A percentile compares a stretch with the other conserved stretches of the same genome.
Evolutionary conservation across 2,329 filamentous ascomycete species (phyloP).

Genomic region (Sclerotinia sclerotiorum): DNA sequence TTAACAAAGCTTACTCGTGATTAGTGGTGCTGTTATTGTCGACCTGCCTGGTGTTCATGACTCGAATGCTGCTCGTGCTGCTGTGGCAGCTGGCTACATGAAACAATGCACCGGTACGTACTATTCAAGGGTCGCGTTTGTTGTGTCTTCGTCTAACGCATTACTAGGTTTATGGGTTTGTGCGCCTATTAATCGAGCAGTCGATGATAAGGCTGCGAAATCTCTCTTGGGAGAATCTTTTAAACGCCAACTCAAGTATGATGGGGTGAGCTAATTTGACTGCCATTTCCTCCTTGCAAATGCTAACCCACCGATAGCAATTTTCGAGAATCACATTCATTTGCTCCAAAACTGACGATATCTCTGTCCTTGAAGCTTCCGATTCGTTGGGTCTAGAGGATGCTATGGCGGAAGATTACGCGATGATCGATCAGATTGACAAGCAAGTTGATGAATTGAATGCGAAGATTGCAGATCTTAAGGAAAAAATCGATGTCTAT

Average conservation of each 20-base stretch:
- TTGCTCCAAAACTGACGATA: slow-evolving; percentile 63
- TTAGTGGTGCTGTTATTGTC: slow-evolving; percentile 51
- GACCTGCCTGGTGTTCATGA: slow-evolving; percentile 57
- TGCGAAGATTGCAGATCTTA: slow-evolving; percentile 33
- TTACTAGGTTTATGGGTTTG: slow-evolving; percentile 56
- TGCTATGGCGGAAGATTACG: slow-evolving; percentile 42
- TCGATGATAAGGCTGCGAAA: slow-evolving; percentile 60
- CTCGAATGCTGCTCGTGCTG: slow-evolving; percentile 48
- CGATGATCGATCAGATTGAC: slow-evolving; percentile 34
- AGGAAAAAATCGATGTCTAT: slow-evolving; percentile 42
- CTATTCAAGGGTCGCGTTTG: neutral
- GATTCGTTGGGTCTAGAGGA: slow-evolving; percentile 44
- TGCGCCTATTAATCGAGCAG: slow-evolving; percentile 59
- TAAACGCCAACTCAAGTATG: slow-evolving; percentile 59
- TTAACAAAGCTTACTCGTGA: neutral
- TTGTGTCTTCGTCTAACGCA: neutral
- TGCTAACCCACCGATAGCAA: slow-evolving; percentile 6
- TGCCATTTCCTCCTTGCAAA: too few species aligned
- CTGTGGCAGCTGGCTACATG: slow-evolving; percentile 53
- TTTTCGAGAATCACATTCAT: slow-evolving; percentile 47
- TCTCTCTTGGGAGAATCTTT: slow-evolving; percentile 56
- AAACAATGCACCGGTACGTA: slow-evolving; percentile 51
- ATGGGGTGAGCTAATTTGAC: slow-evolving; percentile 44
- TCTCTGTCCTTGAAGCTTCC: slow-evolving; percentile 44
- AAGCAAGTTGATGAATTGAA: slow-evolving; percentile 29